Percentiles rank a stretch among this genome's conserved stretches.
phyloP scores from a whole-genome alignment of 495 filamentous ascomycete genomes.

The Aspergillus cavernicola region DNA sequence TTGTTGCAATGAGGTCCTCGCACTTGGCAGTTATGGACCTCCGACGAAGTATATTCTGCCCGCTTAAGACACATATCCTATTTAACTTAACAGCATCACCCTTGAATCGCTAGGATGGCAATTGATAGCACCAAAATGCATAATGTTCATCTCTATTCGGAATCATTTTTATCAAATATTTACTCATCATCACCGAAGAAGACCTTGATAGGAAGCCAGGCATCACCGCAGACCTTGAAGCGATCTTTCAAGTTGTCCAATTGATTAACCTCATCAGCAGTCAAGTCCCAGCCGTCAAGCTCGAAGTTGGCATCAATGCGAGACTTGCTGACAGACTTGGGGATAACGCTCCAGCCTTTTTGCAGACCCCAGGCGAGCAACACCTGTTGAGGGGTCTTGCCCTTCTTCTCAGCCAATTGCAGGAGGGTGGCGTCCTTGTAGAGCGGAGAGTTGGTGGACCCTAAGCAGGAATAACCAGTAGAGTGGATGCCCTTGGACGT shows the following conservation, averaged over 20 bases:
- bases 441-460: constrained; percentile 52
- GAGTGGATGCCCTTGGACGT: constrained; percentile 63
- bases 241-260: constrained; percentile 61
- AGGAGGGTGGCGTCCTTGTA: constrained; percentile 57
- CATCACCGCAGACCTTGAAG: constrained; percentile 71
- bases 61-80: too few species aligned
- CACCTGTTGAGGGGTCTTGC: constrained; percentile 64
- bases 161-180: constrained; percentile 16
- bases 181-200: constrained; percentile 88
- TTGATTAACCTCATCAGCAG: constrained; percentile 58
- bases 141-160: too few species aligned
- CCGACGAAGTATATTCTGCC: too few species aligned
- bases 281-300: constrained; percentile 63
- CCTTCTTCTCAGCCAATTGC: constrained; percentile 60
- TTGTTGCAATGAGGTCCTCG: neutral
- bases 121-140: too few species aligned
- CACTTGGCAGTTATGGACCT: too few species aligned
- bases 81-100: too few species aligned
- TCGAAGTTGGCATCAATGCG: constrained; percentile 64
- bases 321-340: constrained; percentile 61
- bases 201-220: constrained; percentile 71
- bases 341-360: constrained; percentile 70
- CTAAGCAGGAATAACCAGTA: constrained; percentile 66
- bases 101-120: too few species aligned
- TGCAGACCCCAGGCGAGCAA: constrained; percentile 66